These are phyloP conservation scores for Petunia secreta DNA, from an alignment of 257 asterid species.

Conservation along the genomic window DNA sequence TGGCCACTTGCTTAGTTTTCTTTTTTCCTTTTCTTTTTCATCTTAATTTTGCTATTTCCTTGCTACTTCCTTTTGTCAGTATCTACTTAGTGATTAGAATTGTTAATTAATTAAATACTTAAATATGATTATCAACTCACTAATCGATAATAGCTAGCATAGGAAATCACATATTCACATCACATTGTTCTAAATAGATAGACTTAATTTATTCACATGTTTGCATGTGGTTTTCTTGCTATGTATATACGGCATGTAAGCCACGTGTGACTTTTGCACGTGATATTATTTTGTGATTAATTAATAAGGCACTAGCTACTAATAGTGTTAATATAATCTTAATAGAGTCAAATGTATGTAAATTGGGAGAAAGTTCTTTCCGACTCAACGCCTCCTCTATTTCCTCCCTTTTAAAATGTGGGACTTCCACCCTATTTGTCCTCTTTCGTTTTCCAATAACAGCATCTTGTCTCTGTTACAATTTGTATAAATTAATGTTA, in stretches of 20 bases:
- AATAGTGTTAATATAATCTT: neutral
- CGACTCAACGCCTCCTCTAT: neutral
- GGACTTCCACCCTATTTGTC: too few species aligned
- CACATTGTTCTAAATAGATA: neutral
- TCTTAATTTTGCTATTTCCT: constrained; percentile 16
- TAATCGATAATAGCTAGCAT: neutral
- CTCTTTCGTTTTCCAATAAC: too few species aligned
- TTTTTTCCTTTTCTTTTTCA: constrained; percentile 12
- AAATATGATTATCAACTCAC: neutral
- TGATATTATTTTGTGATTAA: constrained; percentile 22
- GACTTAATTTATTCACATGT: constrained; percentile 49
- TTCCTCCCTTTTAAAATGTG: too few species aligned
- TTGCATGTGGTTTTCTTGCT: constrained; percentile 45
- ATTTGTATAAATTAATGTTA: too few species aligned
- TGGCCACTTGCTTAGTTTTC: neutral
- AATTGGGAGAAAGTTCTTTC: neutral
- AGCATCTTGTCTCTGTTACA: too few species aligned
- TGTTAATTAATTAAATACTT: neutral
- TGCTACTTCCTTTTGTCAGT: neutral
- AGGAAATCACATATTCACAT: neutral
- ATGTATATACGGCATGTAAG: constrained; percentile 48
- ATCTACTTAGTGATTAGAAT: neutral
- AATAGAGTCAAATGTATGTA: constrained; percentile 7
- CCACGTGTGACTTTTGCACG: constrained; percentile 51
- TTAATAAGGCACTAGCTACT: neutral